Conservation (phyloP, 2,329 filamentous ascomycete genomes). For the Scedosporium boydii region DNA sequence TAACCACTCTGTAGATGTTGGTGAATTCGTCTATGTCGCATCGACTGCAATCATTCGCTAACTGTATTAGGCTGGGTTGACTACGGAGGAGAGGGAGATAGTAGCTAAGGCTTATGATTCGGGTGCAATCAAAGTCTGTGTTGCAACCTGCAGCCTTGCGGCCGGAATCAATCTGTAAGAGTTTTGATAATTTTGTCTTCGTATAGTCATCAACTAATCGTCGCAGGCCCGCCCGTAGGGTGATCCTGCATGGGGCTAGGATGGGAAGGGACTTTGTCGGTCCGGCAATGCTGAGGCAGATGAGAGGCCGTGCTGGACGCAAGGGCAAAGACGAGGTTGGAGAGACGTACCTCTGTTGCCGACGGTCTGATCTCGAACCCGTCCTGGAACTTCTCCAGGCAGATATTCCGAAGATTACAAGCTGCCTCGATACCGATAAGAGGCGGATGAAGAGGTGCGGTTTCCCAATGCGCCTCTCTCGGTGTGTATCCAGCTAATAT, state of each 20-base stretch:
- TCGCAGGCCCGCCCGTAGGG: slow-evolving; percentile 50
- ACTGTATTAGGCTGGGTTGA: slow-evolving; percentile 49
- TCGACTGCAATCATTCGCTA: neutral
- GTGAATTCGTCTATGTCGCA: neutral
- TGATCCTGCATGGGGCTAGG: slow-evolving; percentile 64
- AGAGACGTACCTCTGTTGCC: slow-evolving; percentile 69
- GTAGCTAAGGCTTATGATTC: slow-evolving; percentile 62
- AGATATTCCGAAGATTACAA: slow-evolving; percentile 60
- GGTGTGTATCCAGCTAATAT: slow-evolving; percentile 6
- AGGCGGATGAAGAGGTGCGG: slow-evolving; percentile 54
- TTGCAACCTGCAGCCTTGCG: slow-evolving; percentile 72
- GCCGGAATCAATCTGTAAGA: slow-evolving; percentile 65
- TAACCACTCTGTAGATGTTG: neutral
- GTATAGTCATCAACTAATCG: neutral
- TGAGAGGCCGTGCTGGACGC: slow-evolving; percentile 67
- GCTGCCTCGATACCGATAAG: slow-evolving; percentile 58
- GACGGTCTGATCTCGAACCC: slow-evolving; percentile 56
- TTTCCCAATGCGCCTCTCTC: neutral
- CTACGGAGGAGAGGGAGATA: slow-evolving; percentile 64
- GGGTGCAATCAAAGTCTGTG: slow-evolving; percentile 58
- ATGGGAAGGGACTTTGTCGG: slow-evolving; percentile 73
- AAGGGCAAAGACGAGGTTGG: slow-evolving; percentile 72
- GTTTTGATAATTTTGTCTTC: neutral
- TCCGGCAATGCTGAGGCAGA: slow-evolving; percentile 70
- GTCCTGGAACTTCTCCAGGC: slow-evolving; percentile 63